Evolutionary conservation across 768 basidiomycete species (phyloP).

Genomic region (Hericium rajendrae): DNA sequence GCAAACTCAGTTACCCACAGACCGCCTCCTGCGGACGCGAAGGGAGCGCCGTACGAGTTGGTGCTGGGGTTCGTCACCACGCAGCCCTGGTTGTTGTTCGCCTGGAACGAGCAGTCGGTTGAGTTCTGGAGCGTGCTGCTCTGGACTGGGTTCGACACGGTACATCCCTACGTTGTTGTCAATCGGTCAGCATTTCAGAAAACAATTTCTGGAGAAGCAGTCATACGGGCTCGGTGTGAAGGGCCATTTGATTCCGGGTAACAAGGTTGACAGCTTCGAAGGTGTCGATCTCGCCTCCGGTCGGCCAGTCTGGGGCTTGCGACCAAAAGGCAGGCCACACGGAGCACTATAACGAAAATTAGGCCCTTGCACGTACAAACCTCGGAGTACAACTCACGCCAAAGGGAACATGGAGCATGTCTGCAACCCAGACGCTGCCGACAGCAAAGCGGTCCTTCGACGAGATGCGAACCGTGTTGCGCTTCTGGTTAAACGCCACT

Average conservation of each 20-base stretch:
- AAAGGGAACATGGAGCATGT: neutral
- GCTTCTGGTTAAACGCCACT: slow-evolving; percentile 42
- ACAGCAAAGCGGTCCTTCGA: slow-evolving; percentile 44
- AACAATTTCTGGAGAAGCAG: too few species aligned
- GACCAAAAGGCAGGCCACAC: slow-evolving; percentile 3
- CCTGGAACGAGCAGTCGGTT: slow-evolving; percentile 48
- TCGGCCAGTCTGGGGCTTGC: neutral
- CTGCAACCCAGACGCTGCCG: slow-evolving; percentile 38
- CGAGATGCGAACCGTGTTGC: slow-evolving; percentile 60
- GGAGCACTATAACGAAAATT: neutral
- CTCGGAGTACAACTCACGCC: neutral
- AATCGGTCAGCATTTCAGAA: neutral
- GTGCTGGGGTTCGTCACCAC: slow-evolving; percentile 44
- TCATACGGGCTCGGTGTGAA: slow-evolving; percentile 52
- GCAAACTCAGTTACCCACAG: slow-evolving; percentile 71
- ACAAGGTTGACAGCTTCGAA: slow-evolving; percentile 60
- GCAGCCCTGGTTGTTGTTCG: slow-evolving; percentile 58
- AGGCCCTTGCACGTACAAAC: neutral
- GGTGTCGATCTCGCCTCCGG: slow-evolving; percentile 3
- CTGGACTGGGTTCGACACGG: slow-evolving; percentile 37
- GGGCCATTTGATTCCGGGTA: slow-evolving; percentile 56
- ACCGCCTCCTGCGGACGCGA: slow-evolving; percentile 60
- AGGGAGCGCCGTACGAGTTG: slow-evolving; percentile 54
- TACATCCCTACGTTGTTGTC: slow-evolving; percentile 34
- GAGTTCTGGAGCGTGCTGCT: slow-evolving; percentile 43